Evolutionary conservation across 345 rosid species (phyloP).

Genomic region (Heritiera fomes): DNA sequence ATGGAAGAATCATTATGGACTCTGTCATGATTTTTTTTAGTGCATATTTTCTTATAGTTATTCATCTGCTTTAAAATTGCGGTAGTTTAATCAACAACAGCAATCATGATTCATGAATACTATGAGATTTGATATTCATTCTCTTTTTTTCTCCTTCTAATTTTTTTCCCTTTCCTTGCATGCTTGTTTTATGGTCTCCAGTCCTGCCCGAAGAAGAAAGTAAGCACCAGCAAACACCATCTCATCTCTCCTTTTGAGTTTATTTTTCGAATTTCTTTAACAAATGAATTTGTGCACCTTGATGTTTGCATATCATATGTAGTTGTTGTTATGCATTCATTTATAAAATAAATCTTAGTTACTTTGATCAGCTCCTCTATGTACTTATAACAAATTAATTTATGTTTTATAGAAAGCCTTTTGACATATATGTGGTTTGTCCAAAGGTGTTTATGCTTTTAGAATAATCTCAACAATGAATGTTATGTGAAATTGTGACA

Average conservation of each 20-base stretch:
- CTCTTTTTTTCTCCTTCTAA: slow-evolving; percentile 24
- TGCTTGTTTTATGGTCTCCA: slow-evolving; percentile 48
- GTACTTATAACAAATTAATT: neutral
- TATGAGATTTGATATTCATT: slow-evolving; percentile 2
- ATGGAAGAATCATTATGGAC: neutral
- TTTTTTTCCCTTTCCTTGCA: slow-evolving; percentile 33
- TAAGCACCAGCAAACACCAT: slow-evolving; percentile 44
- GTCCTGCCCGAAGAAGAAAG: slow-evolving; percentile 92
- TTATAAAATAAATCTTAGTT: neutral
- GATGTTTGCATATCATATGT: neutral
- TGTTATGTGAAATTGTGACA: neutral
- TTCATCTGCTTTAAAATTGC: slow-evolving; percentile 1
- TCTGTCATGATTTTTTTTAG: neutral
- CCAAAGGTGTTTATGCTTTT: neutral
- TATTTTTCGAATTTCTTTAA: slow-evolving; percentile 25
- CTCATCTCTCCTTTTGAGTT: slow-evolving; percentile 10
- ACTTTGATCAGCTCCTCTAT: neutral
- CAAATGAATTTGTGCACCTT: slow-evolving; percentile 6
- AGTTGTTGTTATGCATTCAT: slow-evolving; percentile 6
- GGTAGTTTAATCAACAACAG: neutral
- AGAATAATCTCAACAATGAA: neutral
- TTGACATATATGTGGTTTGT: slow-evolving; percentile 1
- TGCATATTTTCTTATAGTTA: neutral
- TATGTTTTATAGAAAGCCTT: neutral
- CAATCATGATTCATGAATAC: neutral